A percentile compares a stretch with the other conserved stretches of the same genome.
phyloP scores from a whole-genome alignment of 2,329 filamentous ascomycete species.

The Teratosphaeria viscida region DNA sequence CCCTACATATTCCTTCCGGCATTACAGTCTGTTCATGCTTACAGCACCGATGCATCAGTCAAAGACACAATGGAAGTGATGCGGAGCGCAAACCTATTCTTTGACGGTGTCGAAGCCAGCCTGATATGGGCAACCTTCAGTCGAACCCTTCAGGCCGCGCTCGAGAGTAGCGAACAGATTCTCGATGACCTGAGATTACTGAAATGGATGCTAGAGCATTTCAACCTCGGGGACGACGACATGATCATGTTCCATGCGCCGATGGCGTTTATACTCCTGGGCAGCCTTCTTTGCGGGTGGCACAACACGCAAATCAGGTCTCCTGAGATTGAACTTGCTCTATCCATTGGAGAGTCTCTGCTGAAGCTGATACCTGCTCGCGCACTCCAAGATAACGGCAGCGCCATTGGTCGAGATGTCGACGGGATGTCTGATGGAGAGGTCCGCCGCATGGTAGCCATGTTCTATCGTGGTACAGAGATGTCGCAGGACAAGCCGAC shows the following conservation, averaged over 20 bases:
- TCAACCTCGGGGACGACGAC: conserved; percentile 92
- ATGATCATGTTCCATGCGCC: conserved; percentile 85
- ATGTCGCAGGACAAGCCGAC: neutral
- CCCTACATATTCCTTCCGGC: conserved; percentile 81
- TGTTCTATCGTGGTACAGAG: neutral
- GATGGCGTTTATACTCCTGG: conserved; percentile 44
- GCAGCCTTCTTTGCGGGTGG: conserved; percentile 1
- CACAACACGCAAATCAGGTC: neutral
- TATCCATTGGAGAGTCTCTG: conserved; percentile 2
- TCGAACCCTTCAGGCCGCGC: conserved; percentile 7
- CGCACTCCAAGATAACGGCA: conserved; percentile 2
- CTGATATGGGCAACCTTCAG: conserved; percentile 57
- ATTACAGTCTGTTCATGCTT: conserved; percentile 67
- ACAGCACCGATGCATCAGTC: conserved; percentile 57
- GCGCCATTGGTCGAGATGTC: neutral
- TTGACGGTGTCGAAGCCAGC: conserved; percentile 90
- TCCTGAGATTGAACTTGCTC: neutral
- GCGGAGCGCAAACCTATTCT: conserved; percentile 88
- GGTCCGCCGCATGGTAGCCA: neutral
- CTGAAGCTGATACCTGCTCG: conserved; percentile 8
- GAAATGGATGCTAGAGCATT: conserved; percentile 72
- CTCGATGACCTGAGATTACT: conserved; percentile 57
- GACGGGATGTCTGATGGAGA: neutral
- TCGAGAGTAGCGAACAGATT: neutral
- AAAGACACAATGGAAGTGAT: conserved; percentile 75